phyloP scores from a whole-genome alignment of 768 basidiomycete species.

The Tricholoma matsutake region DNA sequence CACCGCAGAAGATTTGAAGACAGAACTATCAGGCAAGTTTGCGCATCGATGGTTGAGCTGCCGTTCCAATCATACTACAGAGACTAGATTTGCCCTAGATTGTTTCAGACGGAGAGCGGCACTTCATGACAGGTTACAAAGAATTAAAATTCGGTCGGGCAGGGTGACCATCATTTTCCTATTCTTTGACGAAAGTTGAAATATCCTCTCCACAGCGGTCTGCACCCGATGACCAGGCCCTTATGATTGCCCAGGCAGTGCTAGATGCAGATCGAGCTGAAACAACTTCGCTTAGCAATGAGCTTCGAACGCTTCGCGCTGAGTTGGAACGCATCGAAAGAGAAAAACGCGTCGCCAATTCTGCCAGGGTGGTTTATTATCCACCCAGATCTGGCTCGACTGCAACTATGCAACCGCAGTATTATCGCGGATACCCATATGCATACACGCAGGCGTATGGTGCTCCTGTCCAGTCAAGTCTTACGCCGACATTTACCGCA shows the following conservation, averaged over 20 bases:
- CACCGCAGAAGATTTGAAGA: slow-evolving; percentile 36
- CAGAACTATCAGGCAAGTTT: slow-evolving; percentile 49
- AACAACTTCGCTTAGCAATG: slow-evolving; percentile 50
- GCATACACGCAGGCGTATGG: slow-evolving; percentile 62
- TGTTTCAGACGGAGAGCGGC: slow-evolving; percentile 56
- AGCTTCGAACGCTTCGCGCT: slow-evolving; percentile 58
- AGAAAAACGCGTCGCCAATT: slow-evolving; percentile 57
- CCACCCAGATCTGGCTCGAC: slow-evolving; percentile 25
- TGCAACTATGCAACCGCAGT: slow-evolving; percentile 42
- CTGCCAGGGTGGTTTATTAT: slow-evolving; percentile 42
- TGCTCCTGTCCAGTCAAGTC: slow-evolving; percentile 21
- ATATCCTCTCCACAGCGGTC: slow-evolving; percentile 42
- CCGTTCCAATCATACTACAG: slow-evolving; percentile 32
- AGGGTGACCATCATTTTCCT: slow-evolving; percentile 41
- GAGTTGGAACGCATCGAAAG: slow-evolving; percentile 68
- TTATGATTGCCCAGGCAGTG: slow-evolving; percentile 59
- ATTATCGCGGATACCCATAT: slow-evolving; percentile 66
- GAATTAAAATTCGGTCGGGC: slow-evolving; percentile 49
- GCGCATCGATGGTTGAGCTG: slow-evolving; percentile 5
- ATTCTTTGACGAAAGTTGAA: not conserved
- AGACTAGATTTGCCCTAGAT: slow-evolving; percentile 66
- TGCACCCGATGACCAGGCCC: slow-evolving; percentile 60
- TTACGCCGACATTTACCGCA: slow-evolving; percentile 33
- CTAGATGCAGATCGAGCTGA: slow-evolving; percentile 68
- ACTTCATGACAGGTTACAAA: slow-evolving; percentile 58